Percentiles rank a stretch among this genome's conserved stretches.
Evolutionary conservation across 495 filamentous ascomycete genomes (phyloP).

Genomic region (Xylaria nigripes): DNA sequence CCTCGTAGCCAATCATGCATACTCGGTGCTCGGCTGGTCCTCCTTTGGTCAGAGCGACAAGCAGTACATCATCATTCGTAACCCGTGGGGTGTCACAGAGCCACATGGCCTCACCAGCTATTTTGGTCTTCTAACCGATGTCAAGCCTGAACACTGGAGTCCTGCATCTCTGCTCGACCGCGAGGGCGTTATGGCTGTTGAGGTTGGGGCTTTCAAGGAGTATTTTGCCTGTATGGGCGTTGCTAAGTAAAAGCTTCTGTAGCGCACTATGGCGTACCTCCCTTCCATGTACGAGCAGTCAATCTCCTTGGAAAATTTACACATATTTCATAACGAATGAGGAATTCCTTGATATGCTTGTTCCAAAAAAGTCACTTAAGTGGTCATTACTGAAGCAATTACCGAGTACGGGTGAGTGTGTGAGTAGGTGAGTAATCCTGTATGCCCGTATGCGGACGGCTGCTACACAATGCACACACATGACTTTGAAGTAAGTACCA

Average conservation of each 20-base stretch:
- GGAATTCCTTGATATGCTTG: not conserved
- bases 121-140: conserved; percentile 22
- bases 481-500: too few relatives aligned
- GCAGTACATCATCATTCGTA: conserved; percentile 31
- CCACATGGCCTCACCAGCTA: conserved; percentile 23
- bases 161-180: conserved; percentile 23
- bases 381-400: too few relatives aligned
- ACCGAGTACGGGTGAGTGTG: too few relatives aligned
- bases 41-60: conserved; percentile 25
- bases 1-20: conserved; percentile 32
- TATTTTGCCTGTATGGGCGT: conserved; percentile 31
- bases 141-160: conserved; percentile 30
- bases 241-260: conserved; percentile 19
- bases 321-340: not conserved
- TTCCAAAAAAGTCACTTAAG: too few relatives aligned
- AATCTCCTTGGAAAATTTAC: not conserved
- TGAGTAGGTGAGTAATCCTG: too few relatives aligned
- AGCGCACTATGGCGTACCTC: not conserved
- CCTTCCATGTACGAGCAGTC: not conserved
- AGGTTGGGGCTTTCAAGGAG: conserved; percentile 28
- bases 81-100: conserved; percentile 33
- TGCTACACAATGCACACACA: too few relatives aligned
- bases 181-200: conserved; percentile 26
- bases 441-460: too few relatives aligned
- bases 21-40: conserved; percentile 32